These are phyloP conservation scores for Russula olivacea DNA, from an alignment of 768 basidiomycete genomes.

Conservation along the genomic window DNA sequence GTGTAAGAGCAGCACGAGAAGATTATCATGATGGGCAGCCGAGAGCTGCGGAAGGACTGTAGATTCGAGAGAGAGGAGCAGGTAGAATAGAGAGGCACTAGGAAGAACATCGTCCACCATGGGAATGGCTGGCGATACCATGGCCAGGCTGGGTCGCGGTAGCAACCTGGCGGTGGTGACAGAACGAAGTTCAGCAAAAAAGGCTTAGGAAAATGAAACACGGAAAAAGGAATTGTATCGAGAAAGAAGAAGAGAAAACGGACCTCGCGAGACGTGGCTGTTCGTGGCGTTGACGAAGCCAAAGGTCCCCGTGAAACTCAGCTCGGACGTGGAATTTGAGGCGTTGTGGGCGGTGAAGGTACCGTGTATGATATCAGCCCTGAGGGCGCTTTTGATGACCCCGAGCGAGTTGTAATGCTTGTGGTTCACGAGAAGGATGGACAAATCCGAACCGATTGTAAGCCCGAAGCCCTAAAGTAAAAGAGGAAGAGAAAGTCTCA, in stretches of 20 bases:
- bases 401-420: conserved; percentile 40
- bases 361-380: conserved; percentile 42
- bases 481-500: not conserved
- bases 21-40: conserved; percentile 69
- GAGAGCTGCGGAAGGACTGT: conserved; percentile 62
- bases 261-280: conserved; percentile 31
- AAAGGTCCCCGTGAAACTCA: conserved; percentile 29
- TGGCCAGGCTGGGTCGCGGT: conserved; percentile 64
- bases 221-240: not conserved
- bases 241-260: not conserved
- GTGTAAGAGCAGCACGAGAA: conserved; percentile 73
- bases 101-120: conserved; percentile 70
- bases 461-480: conserved; percentile 66
- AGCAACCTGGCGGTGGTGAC: conserved; percentile 48
- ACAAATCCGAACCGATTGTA: conserved; percentile 78
- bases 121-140: conserved; percentile 78
- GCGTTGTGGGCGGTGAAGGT: conserved; percentile 40
- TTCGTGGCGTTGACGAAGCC: conserved; percentile 31
- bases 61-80: conserved; percentile 72
- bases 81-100: conserved; percentile 72
- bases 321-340: conserved; percentile 26
- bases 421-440: conserved; percentile 57
- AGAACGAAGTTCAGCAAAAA: not conserved
- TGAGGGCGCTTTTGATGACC: conserved; percentile 29
- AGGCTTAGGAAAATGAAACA: not conserved